A percentile compares a stretch with the other conserved stretches of the same genome.
Evolutionary conservation across 345 rosid species (phyloP).

Genomic region (Eucalyptus melliodora): DNA sequence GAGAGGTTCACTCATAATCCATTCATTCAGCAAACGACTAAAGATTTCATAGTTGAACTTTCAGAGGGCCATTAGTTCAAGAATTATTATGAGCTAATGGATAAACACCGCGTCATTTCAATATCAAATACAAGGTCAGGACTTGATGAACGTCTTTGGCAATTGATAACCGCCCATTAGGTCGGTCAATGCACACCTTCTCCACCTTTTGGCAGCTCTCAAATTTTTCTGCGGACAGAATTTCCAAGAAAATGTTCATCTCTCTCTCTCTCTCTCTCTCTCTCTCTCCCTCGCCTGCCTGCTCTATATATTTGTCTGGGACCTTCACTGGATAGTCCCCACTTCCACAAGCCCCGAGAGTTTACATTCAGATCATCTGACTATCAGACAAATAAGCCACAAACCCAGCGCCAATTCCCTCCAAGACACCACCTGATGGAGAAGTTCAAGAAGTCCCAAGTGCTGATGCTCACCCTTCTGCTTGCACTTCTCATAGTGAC

Average conservation of each 20-base stretch:
- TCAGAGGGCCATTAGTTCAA: not conserved
- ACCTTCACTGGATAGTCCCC: not conserved
- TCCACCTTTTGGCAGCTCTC: not conserved
- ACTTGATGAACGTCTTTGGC: not conserved
- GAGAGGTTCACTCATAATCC: not conserved
- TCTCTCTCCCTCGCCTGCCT: not conserved
- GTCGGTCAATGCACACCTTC: not conserved
- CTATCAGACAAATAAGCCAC: not conserved
- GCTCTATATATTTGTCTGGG: not conserved
- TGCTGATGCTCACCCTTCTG: slow-evolving; percentile 20
- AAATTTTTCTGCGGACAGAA: not conserved
- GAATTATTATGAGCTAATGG: not conserved
- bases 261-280: not conserved
- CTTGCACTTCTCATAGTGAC: slow-evolving; percentile 34
- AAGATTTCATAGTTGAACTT: not conserved
- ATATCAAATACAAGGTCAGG: not conserved
- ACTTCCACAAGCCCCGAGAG: not conserved
- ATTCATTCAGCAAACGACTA: not conserved
- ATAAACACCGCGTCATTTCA: not conserved
- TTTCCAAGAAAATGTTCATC: not conserved
- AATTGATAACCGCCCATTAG: not conserved
- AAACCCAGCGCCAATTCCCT: not conserved
- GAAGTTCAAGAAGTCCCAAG: slow-evolving; percentile 31
- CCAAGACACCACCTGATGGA: slow-evolving; percentile 4
- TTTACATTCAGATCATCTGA: not conserved